Conservation (phyloP, 2,329 filamentous ascomycete genomes). For the Berkeleyomyces basicola region DNA sequence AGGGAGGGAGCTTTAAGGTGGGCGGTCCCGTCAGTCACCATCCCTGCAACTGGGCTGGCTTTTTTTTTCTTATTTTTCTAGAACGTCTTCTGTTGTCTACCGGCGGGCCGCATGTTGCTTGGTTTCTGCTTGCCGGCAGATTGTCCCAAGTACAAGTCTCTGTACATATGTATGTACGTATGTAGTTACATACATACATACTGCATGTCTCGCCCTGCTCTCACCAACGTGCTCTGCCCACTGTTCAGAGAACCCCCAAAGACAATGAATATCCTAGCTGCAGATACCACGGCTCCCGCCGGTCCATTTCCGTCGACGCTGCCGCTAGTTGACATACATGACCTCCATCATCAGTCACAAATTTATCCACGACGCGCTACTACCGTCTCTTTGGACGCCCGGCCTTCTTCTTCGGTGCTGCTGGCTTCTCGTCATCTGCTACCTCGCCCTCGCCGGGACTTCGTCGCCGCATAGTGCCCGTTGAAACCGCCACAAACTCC, state of each 20-base stretch:
- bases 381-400: conserved; percentile 28
- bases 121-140: neutral
- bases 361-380: neutral
- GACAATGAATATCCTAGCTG: too few species aligned
- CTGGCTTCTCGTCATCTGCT: conserved; percentile 31
- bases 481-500: conserved; percentile 52
- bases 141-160: too few species aligned
- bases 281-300: too few species aligned
- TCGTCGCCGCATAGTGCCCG: conserved; percentile 73
- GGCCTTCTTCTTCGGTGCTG: conserved; percentile 27
- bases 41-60: neutral
- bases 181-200: neutral
- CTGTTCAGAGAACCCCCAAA: too few species aligned
- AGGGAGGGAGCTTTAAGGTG: neutral
- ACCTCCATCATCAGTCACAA: neutral
- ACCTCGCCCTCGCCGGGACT: conserved; percentile 59
- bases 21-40: neutral
- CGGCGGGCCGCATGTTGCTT: neutral
- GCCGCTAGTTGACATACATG: neutral
- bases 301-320: too few species aligned
- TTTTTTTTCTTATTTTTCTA: neutral
- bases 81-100: neutral
- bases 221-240: neutral
- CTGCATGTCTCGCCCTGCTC: neutral
- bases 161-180: too few species aligned